Conservation (phyloP, 2,329 filamentous ascomycete species). For the Anisogramma anomala region DNA sequence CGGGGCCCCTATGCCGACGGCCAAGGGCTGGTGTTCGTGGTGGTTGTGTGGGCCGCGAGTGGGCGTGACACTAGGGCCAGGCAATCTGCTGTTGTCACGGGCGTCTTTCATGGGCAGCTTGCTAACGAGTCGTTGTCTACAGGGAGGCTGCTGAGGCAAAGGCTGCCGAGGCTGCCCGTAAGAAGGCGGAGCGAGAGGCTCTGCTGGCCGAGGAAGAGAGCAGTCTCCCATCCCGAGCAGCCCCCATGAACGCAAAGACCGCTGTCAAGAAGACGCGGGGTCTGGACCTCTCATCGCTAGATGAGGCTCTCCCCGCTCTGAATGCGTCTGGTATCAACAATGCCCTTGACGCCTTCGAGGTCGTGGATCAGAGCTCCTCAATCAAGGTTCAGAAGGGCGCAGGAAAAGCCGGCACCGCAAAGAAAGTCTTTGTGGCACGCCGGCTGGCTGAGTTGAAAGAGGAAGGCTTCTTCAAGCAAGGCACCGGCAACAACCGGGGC, state of each 20-base stretch:
- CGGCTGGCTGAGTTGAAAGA: slow-evolving; percentile 74
- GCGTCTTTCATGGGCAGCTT: background rate
- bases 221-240: slow-evolving; percentile 41
- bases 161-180: slow-evolving; percentile 68
- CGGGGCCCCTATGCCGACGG: background rate
- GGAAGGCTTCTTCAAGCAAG: too few relatives aligned
- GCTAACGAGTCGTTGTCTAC: slow-evolving; percentile 5
- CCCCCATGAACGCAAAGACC: slow-evolving; percentile 56
- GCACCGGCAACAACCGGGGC: too few relatives aligned
- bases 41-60: background rate
- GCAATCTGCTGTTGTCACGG: too few relatives aligned
- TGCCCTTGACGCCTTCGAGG: slow-evolving; percentile 71
- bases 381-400: slow-evolving; percentile 61
- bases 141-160: slow-evolving; percentile 79
- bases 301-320: slow-evolving; percentile 50
- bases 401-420: too few relatives aligned
- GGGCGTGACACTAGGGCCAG: background rate
- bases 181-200: slow-evolving; percentile 87
- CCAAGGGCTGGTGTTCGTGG: background rate
- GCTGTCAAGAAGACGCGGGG: slow-evolving; percentile 59
- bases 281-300: slow-evolving; percentile 59
- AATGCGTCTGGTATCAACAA: slow-evolving; percentile 88
- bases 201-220: slow-evolving; percentile 74
- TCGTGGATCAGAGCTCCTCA: slow-evolving; percentile 40
- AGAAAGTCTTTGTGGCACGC: slow-evolving; percentile 52